Evolutionary conservation across 2,329 filamentous ascomycete species (phyloP), one percentile per base, ranked within the genome.

Genomic region (Fusarium avenaceum): DNA sequence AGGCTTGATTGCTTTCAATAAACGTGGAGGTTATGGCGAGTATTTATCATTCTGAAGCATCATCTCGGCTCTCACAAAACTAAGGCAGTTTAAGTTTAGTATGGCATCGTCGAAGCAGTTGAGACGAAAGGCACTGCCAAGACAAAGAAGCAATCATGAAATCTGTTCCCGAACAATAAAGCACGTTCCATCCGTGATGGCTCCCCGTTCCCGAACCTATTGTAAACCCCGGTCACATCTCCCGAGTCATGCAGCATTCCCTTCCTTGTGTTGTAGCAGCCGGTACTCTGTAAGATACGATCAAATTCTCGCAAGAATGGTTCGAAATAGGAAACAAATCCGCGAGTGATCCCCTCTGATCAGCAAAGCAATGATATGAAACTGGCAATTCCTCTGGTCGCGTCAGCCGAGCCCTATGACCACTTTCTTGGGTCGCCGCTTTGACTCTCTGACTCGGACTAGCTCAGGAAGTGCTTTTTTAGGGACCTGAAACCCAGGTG

Each of bases 401-500:
- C 8, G 17, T 38, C 33, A 17, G 33, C 33, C 15, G 33, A n/a
- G 17, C 33, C 33, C 9, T 43, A 47, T 35, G 35, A 39, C 58
- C 40, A 58, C 45, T 33, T 40, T 57, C 14, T 46, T 20, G 45
- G 32, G 28, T 4, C 9, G 60, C 61, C 61, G 61, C 61, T 59
- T 64, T 64, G 61, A 53, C 28, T 50, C 28, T 50, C 45, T 54
- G 26, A 17, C 52, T 46, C 3, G n/a, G 17, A n/a, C 33, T 38
- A 38, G 33, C 33, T 17, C 33, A 38, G 33, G 33, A 17, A 38
- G 7, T 38, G 33, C 42, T 59, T 52, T 59, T 52, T 45, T 38
- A 32, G 13, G 46, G 15, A 65, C 61, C 61, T 64, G 61, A 64
- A 65, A 64, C 60, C 4, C 46, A 39, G 30, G 51, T 63, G 59